Percentiles rank a stretch among this genome's conserved stretches.
phyloP scores from a whole-genome alignment of 139 green algal species.

The Eudorina sp. region DNA sequence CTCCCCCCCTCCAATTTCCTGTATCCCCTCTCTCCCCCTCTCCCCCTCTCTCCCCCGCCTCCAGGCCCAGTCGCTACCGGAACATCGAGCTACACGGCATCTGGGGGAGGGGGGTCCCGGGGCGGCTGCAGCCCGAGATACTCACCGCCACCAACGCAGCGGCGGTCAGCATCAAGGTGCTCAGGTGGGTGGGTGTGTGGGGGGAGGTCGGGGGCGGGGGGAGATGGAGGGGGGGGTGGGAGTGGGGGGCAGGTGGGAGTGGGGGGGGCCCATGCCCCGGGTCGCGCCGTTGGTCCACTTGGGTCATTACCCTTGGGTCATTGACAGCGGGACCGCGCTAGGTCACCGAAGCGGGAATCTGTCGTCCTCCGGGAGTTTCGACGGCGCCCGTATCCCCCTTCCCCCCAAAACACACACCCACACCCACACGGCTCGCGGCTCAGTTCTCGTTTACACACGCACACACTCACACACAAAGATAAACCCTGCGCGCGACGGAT shows the following conservation, averaged over 20 bases:
- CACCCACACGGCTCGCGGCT: not conserved
- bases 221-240: not conserved
- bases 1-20: not conserved
- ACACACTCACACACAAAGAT: not conserved
- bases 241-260: not conserved
- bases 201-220: no score
- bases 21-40: not conserved
- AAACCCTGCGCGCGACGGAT: no score
- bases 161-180: conserved; percentile 55
- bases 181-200: conserved; percentile 43
- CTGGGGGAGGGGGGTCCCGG: conserved; percentile 73
- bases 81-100: conserved; percentile 82
- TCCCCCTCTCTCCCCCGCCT: not conserved
- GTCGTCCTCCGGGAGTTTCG: no score
- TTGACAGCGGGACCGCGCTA: no score
- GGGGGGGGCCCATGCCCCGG: no score
- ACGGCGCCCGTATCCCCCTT: no score
- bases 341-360: no score
- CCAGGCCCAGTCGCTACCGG: conserved; percentile 41
- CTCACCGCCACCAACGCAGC: conserved; percentile 61
- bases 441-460: not conserved
- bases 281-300: no score
- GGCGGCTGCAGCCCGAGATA: conserved; percentile 67
- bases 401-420: not conserved
- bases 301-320: no score